Base-by-base conservation (phyloP, 805 yeast species). In the Pichia cephalocereana region DNA sequence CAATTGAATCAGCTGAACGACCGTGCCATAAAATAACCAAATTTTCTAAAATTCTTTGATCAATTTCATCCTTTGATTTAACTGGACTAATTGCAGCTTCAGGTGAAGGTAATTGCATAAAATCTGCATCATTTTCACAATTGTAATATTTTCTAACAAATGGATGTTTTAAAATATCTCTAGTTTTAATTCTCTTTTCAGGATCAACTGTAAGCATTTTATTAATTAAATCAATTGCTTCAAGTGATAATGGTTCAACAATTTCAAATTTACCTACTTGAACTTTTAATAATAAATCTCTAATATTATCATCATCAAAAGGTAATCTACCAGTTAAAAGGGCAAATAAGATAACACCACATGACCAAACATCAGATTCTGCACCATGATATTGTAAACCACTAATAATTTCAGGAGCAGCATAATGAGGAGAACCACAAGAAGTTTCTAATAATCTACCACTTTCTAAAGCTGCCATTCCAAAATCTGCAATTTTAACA, bases 351-450 rank as follows among this genome's bases (percentile, higher is more conserved):
- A 93, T 93, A 52, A 93, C 87, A 58, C 99, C 98, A 69, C 97
- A 90, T 8, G 96, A 90, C 99, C 99, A 93, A 47, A 93, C 90
- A 66, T 93, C 99, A 32, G 95, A 82, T 40, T 96, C 96, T 31
- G 95, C 89, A 14, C 99, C 99, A 62, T 93, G 98, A 64, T 93
- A 93, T 51, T 82, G 88, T 52, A 84, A 79, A 37, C 99, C 99
- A 12, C 96, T 86, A 11, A 93, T 97, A 56, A 93, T 91, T 65
- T 93, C 99, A 0, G 99, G 99, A 10, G 96, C 87, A 2, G 98
- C 99, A 66, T 93, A 93, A 65, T 93, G 99, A 9, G 99, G 99
- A 17, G 97, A 89, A 1, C 99, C 99, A 67, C 99, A 93, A 18
- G 95, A 83, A 5, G 99, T 93, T 64, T 91, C 97, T 49, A 93